phyloP scores from a whole-genome alignment of 23 red algal genomes.

The Gracilaria gracilis region DNA sequence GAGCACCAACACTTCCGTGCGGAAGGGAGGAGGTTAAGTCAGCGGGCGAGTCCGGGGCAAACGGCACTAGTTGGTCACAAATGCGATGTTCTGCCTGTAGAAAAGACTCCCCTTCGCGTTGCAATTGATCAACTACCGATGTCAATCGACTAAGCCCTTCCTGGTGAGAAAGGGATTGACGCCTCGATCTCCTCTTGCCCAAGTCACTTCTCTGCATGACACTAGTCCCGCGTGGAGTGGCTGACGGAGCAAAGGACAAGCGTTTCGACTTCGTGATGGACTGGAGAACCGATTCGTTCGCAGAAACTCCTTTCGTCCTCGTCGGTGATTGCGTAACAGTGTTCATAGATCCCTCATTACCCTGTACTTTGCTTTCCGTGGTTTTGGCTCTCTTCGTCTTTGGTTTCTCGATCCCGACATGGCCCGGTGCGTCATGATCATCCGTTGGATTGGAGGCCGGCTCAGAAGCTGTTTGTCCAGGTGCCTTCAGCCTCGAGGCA shows the following conservation, averaged over 20 bases:
- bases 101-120: conserved; percentile 9
- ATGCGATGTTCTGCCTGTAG: conserved; percentile 1
- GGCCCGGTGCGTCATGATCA: background rate
- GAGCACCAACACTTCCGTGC: background rate
- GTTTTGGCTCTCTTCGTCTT: background rate
- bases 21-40: background rate
- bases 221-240: background rate
- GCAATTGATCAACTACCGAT: conserved; percentile 18
- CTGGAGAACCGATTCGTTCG: background rate
- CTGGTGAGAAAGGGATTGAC: background rate
- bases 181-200: background rate
- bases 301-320: background rate
- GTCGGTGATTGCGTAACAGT: background rate
- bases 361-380: background rate
- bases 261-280: conserved; percentile 5
- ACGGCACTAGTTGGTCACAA: conserved; percentile 13
- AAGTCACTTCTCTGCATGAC: background rate
- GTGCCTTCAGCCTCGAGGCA: background rate
- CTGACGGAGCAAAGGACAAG: background rate
- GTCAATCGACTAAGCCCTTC: conserved; percentile 21
- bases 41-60: background rate
- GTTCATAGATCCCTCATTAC: background rate
- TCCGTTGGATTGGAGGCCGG: background rate
- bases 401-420: background rate
- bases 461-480: background rate